These are phyloP conservation scores for Tagetes erecta DNA, from an alignment of 129 eudicot species.

Conservation along the genomic window DNA sequence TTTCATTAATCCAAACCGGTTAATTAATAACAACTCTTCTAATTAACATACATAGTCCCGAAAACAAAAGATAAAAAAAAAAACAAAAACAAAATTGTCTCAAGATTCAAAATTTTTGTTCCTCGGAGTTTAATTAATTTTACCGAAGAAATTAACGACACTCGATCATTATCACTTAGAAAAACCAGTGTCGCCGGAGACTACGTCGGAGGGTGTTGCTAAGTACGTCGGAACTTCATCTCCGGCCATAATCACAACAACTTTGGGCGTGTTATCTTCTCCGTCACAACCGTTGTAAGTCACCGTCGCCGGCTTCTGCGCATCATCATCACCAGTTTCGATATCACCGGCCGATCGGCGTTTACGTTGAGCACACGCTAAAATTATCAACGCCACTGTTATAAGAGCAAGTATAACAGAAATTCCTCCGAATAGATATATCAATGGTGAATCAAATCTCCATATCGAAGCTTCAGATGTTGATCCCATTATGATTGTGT, in stretches of 20 bases:
- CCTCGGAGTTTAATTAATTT: not conserved
- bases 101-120: constrained; percentile 30
- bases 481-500: constrained; percentile 26
- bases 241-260: constrained; percentile 75
- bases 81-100: constrained; percentile 31
- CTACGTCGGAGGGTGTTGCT: constrained; percentile 42
- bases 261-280: constrained; percentile 27
- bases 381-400: constrained; percentile 45
- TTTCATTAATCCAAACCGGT: not conserved
- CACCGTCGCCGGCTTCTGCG: not conserved
- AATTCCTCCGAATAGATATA: constrained; percentile 57
- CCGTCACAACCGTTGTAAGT: constrained; percentile 15
- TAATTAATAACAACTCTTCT: not conserved
- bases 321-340: constrained; percentile 15
- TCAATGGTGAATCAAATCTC: constrained; percentile 57
- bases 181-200: not conserved
- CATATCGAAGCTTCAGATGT: constrained; percentile 31
- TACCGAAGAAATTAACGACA: constrained; percentile 3
- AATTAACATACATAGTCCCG: constrained; percentile 5
- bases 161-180: constrained; percentile 8
- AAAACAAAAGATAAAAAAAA: constrained; percentile 6
- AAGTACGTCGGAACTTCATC: constrained; percentile 57
- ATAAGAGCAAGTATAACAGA: constrained; percentile 47
- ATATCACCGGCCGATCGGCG: constrained; percentile 18
- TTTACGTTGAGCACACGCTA: constrained; percentile 49